These are phyloP conservation scores for Alternaria dauci DNA, from an alignment of 2,329 filamentous ascomycete genomes.

Conservation along the genomic window DNA sequence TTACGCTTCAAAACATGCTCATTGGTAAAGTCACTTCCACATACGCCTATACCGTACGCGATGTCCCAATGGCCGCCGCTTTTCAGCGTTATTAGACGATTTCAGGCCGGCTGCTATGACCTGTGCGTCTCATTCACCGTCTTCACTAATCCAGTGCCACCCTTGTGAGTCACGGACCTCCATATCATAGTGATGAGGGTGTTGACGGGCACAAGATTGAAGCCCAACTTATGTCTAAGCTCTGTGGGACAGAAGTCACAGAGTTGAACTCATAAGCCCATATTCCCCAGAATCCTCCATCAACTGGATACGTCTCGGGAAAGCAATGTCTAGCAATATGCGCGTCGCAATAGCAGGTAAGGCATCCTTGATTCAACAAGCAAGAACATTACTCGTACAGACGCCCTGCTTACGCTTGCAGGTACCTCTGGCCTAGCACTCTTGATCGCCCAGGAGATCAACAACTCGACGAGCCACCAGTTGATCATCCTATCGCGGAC, in stretches of 20 bases:
- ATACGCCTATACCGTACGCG: conserved; percentile 11
- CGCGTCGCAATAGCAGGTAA: conserved; percentile 65
- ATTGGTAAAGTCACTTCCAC: conserved; percentile 32
- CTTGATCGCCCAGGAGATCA: conserved; percentile 66
- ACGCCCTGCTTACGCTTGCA: not conserved
- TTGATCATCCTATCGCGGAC: conserved; percentile 74
- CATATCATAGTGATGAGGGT: conserved; percentile 22
- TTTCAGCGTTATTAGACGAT: not conserved
- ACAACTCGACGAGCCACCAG: conserved; percentile 69
- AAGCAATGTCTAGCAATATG: conserved; percentile 56
- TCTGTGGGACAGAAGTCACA: conserved; percentile 12
- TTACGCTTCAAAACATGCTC: conserved; percentile 10
- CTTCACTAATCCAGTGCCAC: conserved; percentile 16
- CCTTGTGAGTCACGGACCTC: conserved; percentile 44
- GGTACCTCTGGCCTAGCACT: conserved; percentile 68
- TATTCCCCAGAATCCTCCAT: not conserved
- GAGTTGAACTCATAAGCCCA: conserved; percentile 1
- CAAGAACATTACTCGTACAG: not conserved
- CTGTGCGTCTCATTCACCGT: conserved; percentile 34
- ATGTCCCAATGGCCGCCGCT: not conserved
- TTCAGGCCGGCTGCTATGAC: conserved; percentile 20
- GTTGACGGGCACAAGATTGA: conserved; percentile 7
- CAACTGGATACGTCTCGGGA: not conserved
- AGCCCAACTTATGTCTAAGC: conserved; percentile 12
- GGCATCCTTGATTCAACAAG: not conserved